Percentiles rank a stretch among this genome's conserved stretches.
These are phyloP conservation scores for Cynara cardunculus DNA, from an alignment of 129 eudicot genomes.

Conservation along the genomic window DNA sequence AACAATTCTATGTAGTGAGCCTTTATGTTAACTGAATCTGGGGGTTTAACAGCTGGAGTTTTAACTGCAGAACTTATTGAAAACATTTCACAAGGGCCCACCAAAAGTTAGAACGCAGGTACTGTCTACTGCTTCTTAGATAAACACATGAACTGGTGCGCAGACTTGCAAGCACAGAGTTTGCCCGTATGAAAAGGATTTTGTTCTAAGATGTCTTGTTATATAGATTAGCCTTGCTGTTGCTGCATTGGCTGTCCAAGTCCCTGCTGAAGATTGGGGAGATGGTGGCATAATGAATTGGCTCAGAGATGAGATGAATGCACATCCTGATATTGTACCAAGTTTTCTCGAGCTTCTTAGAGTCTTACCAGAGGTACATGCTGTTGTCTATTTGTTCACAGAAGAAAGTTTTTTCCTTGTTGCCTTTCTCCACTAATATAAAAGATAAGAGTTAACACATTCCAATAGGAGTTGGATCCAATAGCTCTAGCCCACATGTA, in stretches of 20 bases:
- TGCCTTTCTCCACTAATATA: not conserved
- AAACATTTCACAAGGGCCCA: slow-evolving; percentile 88
- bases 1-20: not conserved
- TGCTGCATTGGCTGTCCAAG: slow-evolving; percentile 99
- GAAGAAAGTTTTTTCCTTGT: not conserved
- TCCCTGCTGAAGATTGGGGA: slow-evolving; percentile 97
- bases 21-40: slow-evolving; percentile 9
- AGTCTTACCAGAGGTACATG: slow-evolving; percentile 92
- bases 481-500: too few relatives aligned
- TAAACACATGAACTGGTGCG: not conserved
- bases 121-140: slow-evolving; percentile 7
- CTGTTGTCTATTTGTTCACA: not conserved
- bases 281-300: slow-evolving; percentile 90
- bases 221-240: slow-evolving; percentile 98
- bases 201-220: slow-evolving; percentile 22
- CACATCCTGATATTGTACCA: slow-evolving; percentile 71
- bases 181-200: not conserved
- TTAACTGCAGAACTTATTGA: slow-evolving; percentile 71
- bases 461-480: not conserved
- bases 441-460: not conserved
- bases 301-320: slow-evolving; percentile 89
- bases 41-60: slow-evolving; percentile 12
- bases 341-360: slow-evolving; percentile 91
- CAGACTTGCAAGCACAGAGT: not conserved
- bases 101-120: slow-evolving; percentile 99